Percentiles rank a stretch among this genome's conserved stretches.
These are phyloP conservation scores for Epicoccum nigrum DNA, from an alignment of 2,329 filamentous ascomycete species.

Conservation along the genomic window DNA sequence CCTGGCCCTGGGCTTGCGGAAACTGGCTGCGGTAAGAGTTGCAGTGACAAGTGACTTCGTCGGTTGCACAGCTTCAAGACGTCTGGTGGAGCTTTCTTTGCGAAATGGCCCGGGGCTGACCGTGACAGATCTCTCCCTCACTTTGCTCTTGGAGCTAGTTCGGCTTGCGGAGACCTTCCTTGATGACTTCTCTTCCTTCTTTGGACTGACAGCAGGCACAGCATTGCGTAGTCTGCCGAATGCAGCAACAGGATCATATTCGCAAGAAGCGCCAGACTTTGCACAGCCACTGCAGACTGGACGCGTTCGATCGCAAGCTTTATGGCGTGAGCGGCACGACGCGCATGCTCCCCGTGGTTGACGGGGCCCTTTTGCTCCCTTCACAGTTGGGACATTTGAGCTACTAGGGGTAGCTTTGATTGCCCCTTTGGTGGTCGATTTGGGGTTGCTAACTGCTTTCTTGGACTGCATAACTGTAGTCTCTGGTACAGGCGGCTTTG, in stretches of 20 bases:
- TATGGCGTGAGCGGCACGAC: constrained; percentile 37
- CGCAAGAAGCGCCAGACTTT: constrained; percentile 46
- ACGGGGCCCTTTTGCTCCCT: constrained; percentile 1
- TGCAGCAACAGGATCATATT: background rate
- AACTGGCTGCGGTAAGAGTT: constrained; percentile 11
- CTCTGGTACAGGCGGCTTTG: background rate
- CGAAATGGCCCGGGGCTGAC: background rate
- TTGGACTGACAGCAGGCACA: background rate
- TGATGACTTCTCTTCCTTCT: background rate
- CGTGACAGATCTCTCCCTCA: constrained; percentile 6
- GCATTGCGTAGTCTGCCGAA: background rate
- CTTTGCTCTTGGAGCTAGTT: background rate
- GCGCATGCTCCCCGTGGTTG: constrained; percentile 10
- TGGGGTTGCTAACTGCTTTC: background rate
- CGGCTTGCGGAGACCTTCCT: background rate
- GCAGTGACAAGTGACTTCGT: constrained; percentile 3
- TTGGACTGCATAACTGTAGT: background rate
- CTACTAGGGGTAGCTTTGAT: background rate
- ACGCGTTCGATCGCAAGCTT: constrained; percentile 69
- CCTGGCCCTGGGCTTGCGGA: constrained; percentile 2
- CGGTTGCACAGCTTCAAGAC: background rate
- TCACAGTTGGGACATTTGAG: background rate
- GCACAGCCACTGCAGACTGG: constrained; percentile 74
- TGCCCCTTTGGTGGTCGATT: background rate
- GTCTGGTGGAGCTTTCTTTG: background rate